phyloP scores from a whole-genome alignment of 345 rosid genomes.

The Microthlaspi erraticum region DNA sequence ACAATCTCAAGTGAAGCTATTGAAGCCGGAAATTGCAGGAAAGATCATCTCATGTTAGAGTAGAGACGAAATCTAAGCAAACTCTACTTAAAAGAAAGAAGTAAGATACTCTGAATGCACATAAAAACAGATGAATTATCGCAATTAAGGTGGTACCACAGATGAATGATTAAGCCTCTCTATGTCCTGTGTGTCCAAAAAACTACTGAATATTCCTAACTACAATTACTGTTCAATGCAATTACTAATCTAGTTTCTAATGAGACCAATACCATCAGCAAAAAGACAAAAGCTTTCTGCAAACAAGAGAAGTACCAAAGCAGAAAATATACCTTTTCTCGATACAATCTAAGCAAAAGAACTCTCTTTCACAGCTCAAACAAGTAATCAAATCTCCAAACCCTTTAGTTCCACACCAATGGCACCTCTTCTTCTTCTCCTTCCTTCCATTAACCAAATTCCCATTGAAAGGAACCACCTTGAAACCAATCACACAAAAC shows the following conservation, averaged over 20 bases:
- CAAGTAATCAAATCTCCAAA: conserved; percentile 64
- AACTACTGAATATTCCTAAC: not conserved
- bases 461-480: conserved; percentile 70
- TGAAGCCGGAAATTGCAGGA: conserved; percentile 13
- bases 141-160: not conserved
- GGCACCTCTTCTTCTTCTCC: conserved; percentile 78
- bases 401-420: conserved; percentile 77
- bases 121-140: not conserved
- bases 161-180: conserved; percentile 16
- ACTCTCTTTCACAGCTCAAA: conserved; percentile 67
- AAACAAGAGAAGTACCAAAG: conserved; percentile 19
- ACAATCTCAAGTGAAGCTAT: conserved; percentile 5
- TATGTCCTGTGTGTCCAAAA: conserved; percentile 21
- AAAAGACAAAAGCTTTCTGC: not conserved
- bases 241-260: conserved; percentile 10
- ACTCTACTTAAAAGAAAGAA: not conserved
- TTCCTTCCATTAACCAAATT: conserved; percentile 56
- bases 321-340: conserved; percentile 55
- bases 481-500: conserved; percentile 25
- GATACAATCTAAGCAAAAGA: conserved; percentile 77
- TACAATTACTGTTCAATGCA: not conserved
- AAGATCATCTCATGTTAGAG: conserved; percentile 6
- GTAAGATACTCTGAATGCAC: not conserved
- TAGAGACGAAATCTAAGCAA: not conserved
- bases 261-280: conserved; percentile 16